Evolutionary conservation across 179 eudicot genomes (phyloP).

Genomic region (Camellia oleifera): DNA sequence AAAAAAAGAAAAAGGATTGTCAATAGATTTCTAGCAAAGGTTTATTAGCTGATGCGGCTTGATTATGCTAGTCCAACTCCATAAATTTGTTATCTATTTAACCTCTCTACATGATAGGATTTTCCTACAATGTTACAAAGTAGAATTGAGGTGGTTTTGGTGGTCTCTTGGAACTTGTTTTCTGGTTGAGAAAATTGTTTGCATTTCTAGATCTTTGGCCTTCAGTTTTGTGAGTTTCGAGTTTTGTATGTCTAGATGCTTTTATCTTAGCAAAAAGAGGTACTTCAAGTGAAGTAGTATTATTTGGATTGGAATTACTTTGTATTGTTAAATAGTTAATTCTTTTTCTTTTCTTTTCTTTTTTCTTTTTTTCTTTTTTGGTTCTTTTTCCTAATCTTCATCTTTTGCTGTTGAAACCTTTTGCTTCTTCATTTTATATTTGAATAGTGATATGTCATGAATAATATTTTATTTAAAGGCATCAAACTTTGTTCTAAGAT

Average conservation of each 20-base stretch:
- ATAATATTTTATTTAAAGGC: background rate
- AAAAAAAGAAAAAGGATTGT: too few relatives aligned
- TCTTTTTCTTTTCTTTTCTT: too few relatives aligned
- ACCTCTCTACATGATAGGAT: background rate
- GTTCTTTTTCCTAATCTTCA: background rate
- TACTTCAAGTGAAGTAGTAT: background rate
- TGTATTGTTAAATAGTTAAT: background rate
- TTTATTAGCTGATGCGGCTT: too few relatives aligned
- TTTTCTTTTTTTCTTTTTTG: background rate
- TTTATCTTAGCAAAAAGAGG: background rate
- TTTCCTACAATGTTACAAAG: background rate
- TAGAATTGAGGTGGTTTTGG: background rate
- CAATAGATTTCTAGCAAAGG: too few relatives aligned
- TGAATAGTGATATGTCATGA: background rate
- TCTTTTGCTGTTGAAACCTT: background rate
- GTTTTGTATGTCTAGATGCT: background rate
- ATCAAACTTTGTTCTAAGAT: background rate
- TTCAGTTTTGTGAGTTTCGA: background rate
- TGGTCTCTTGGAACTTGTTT: conserved; percentile 1
- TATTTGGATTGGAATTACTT: background rate
- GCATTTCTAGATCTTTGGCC: background rate
- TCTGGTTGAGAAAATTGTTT: background rate
- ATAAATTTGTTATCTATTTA: background rate
- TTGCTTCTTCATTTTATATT: background rate
- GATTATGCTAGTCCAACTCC: too few relatives aligned